Evolutionary conservation across 176 grass and related monocot species (phyloP).

Genomic region (Oryza nivara): DNA sequence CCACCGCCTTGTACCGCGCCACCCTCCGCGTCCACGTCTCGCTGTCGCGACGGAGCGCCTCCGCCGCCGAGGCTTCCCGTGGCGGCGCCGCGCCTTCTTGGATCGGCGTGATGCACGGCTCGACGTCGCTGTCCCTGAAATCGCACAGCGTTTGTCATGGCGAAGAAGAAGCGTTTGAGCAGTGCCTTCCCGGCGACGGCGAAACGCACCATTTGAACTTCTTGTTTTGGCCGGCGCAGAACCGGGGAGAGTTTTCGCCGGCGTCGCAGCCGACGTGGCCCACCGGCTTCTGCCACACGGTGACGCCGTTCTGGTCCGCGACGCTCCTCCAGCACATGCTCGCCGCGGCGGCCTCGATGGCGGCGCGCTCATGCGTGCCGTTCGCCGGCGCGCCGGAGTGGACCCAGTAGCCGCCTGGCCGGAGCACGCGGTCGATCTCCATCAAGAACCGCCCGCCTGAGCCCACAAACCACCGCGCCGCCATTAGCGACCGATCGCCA

Average conservation of each 20-base stretch:
- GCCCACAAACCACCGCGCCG: neutral
- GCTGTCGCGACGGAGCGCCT: conserved; percentile 34
- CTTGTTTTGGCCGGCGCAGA: neutral
- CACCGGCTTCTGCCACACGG: conserved; percentile 58
- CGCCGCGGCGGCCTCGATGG: conserved; percentile 41
- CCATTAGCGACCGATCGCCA: neutral
- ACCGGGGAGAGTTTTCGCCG: conserved; percentile 24
- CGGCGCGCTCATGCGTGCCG: conserved; percentile 45
- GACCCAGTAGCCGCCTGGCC: conserved; percentile 67
- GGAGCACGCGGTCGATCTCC: conserved; percentile 59
- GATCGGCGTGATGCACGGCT: neutral
- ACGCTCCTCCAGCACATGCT: conserved; percentile 72
- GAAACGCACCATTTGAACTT: neutral
- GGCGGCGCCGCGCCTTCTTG: conserved; percentile 20
- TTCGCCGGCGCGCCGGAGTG: conserved; percentile 52
- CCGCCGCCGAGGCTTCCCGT: conserved; percentile 30
- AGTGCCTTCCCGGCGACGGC: neutral
- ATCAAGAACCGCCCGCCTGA: conserved; percentile 56
- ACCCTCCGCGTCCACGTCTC: conserved; percentile 56
- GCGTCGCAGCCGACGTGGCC: conserved; percentile 49
- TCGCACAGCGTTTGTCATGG: neutral
- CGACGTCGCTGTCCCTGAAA: neutral
- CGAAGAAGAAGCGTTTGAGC: neutral
- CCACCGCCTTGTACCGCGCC: conserved; percentile 47
- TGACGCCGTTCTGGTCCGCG: conserved; percentile 50